A percentile compares a stretch with the other conserved stretches of the same genome.
Evolutionary conservation across 139 green algal genomes (phyloP).

Genomic region (Pseudopediastrum boryanum): DNA sequence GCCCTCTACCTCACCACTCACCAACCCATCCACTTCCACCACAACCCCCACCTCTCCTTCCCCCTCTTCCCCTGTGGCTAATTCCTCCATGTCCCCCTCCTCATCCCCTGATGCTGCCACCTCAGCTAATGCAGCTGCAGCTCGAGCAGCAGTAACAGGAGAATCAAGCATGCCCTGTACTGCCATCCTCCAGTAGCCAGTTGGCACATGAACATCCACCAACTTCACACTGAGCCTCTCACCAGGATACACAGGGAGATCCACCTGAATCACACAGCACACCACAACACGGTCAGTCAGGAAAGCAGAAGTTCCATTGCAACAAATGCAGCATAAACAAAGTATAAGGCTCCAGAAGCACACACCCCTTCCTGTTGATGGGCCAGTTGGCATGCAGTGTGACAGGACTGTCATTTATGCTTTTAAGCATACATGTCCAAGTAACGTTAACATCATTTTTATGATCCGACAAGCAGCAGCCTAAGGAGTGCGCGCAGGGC

Average conservation of each 20-base stretch:
- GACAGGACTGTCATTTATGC: background rate
- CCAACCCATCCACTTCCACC: background rate
- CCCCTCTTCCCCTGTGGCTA: too few relatives aligned
- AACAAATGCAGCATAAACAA: background rate
- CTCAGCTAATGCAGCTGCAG: too few relatives aligned
- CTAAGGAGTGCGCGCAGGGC: too few relatives aligned
- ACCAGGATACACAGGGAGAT: slow-evolving; percentile 49
- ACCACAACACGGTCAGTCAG: background rate
- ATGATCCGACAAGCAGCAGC: too few relatives aligned
- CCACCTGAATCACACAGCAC: slow-evolving; percentile 26
- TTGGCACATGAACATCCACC: slow-evolving; percentile 17
- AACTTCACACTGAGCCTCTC: slow-evolving; percentile 44
- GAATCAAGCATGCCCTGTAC: background rate
- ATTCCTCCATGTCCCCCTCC: too few relatives aligned
- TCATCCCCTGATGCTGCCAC: too few relatives aligned
- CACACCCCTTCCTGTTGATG: background rate
- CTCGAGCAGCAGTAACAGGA: background rate
- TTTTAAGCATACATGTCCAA: background rate
- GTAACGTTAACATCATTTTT: background rate
- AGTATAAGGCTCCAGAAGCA: background rate
- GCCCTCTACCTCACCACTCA: background rate
- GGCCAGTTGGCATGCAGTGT: background rate
- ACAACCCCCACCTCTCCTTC: too few relatives aligned
- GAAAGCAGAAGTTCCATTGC: background rate
- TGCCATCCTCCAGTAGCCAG: slow-evolving; percentile 26